phyloP scores from a whole-genome alignment of 2,329 filamentous ascomycete species.

The Aureobasidium sp. region DNA sequence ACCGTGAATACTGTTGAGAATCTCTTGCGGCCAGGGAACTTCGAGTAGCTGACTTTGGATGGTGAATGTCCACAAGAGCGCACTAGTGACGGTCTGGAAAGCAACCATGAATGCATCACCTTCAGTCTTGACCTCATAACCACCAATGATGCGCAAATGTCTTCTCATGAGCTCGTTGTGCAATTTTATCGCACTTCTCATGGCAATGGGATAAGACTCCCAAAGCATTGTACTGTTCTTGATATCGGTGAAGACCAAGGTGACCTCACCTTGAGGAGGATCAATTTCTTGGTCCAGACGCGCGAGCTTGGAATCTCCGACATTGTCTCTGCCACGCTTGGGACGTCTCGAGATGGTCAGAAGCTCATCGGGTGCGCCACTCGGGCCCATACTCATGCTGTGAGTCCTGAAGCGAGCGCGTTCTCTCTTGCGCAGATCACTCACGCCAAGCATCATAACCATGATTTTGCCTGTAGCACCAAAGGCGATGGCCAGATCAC shows the following conservation, averaged over 20 bases:
- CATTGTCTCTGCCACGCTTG: conserved; percentile 51
- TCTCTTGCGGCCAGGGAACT: conserved; percentile 87
- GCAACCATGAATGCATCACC: conserved; percentile 99
- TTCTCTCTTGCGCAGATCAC: conserved; percentile 81
- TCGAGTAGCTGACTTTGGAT: conserved; percentile 84
- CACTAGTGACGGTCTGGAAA: conserved; percentile 91
- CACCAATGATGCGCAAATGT: conserved; percentile 85
- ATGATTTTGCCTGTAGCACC: conserved; percentile 92
- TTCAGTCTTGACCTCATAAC: conserved; percentile 99
- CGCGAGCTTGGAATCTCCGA: conserved; percentile 79
- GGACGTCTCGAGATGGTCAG: conserved; percentile 57
- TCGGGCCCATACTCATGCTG: conserved; percentile 78
- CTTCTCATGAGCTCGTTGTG: conserved; percentile 97
- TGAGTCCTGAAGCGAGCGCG: conserved; percentile 68
- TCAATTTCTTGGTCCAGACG: conserved; percentile 86
- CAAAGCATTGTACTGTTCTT: conserved; percentile 95
- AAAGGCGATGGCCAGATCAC: conserved; percentile 92
- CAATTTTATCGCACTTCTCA: conserved; percentile 93
- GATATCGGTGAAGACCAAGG: conserved; percentile 97
- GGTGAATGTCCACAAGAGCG: conserved; percentile 91
- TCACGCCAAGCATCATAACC: conserved; percentile 96
- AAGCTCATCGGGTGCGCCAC: conserved; percentile 65
- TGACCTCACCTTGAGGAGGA: conserved; percentile 81
- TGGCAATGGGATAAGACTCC: conserved; percentile 91
- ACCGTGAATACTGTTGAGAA: conserved; percentile 78